Percentiles rank a stretch among this genome's conserved stretches.
Evolutionary conservation across 441 rosid species (phyloP).

Genomic region (Arabidopsis hybrid): DNA sequence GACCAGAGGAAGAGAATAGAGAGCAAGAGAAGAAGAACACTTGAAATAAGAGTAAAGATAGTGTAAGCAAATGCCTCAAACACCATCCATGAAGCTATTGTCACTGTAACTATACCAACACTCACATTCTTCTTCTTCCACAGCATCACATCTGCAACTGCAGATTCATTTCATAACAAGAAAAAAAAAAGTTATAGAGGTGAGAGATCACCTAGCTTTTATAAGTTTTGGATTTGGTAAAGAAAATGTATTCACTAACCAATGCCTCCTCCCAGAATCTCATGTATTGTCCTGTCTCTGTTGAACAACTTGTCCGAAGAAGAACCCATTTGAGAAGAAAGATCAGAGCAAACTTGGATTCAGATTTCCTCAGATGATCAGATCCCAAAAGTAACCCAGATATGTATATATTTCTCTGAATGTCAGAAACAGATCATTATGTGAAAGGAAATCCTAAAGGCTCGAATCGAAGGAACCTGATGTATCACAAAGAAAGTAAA

Average conservation of each 20-base stretch:
- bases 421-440: slow-evolving; percentile 32
- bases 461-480: slow-evolving; percentile 27
- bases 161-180: slow-evolving; percentile 38
- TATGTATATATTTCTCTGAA: background rate
- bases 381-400: slow-evolving; percentile 42
- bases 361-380: background rate
- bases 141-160: slow-evolving; percentile 93
- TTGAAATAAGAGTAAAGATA: slow-evolving; percentile 78
- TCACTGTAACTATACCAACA: slow-evolving; percentile 65
- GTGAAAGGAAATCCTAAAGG: slow-evolving; percentile 18
- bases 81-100: slow-evolving; percentile 85
- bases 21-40: slow-evolving; percentile 85
- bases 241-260: slow-evolving; percentile 52
- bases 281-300: slow-evolving; percentile 73
- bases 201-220: slow-evolving; percentile 9
- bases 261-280: slow-evolving; percentile 83
- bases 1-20: slow-evolving; percentile 90
- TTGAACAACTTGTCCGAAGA: slow-evolving; percentile 59
- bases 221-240: slow-evolving; percentile 3
- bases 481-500: slow-evolving; percentile 25
- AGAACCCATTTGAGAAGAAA: slow-evolving; percentile 50
- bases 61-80: slow-evolving; percentile 90
- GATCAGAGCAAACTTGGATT: slow-evolving; percentile 37
- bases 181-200: background rate
- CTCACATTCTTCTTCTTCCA: slow-evolving; percentile 83